These are phyloP conservation scores for Oxytropis ochrocephala DNA, from an alignment of 306 rosid species.

Conservation along the genomic window DNA sequence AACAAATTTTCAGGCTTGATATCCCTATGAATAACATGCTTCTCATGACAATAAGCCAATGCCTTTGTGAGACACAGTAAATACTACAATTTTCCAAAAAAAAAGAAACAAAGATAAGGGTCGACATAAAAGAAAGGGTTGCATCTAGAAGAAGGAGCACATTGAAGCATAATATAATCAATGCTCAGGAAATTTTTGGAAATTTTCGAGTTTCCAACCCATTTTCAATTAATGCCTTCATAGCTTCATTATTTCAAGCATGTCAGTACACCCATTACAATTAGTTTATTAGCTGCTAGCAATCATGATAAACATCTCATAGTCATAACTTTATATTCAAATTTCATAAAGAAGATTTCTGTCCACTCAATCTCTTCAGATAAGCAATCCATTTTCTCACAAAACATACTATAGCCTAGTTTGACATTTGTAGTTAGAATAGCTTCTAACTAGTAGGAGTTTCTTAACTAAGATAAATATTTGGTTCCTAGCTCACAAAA, in stretches of 20 bases:
- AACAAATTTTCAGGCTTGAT: constrained; percentile 86
- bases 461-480: not conserved
- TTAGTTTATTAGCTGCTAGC: not conserved
- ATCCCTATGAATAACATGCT: constrained; percentile 82
- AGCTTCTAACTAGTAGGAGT: not conserved
- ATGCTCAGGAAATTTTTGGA: not conserved
- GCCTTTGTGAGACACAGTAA: constrained; percentile 69
- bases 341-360: not conserved
- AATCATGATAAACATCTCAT: constrained; percentile 4
- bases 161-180: not conserved
- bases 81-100: constrained; percentile 40
- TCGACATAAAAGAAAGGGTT: not conserved
- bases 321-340: not conserved
- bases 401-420: not conserved
- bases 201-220: not conserved
- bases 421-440: not conserved
- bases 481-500: not conserved
- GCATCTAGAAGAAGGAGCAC: not conserved
- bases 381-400: not conserved
- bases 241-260: not conserved
- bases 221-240: not conserved
- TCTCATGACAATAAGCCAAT: constrained; percentile 80
- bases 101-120: not conserved
- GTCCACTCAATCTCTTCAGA: not conserved
- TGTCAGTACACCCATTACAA: not conserved